Evolutionary conservation across 2,329 filamentous ascomycete genomes (phyloP).

Genomic region (Rhinocladiella similis): DNA sequence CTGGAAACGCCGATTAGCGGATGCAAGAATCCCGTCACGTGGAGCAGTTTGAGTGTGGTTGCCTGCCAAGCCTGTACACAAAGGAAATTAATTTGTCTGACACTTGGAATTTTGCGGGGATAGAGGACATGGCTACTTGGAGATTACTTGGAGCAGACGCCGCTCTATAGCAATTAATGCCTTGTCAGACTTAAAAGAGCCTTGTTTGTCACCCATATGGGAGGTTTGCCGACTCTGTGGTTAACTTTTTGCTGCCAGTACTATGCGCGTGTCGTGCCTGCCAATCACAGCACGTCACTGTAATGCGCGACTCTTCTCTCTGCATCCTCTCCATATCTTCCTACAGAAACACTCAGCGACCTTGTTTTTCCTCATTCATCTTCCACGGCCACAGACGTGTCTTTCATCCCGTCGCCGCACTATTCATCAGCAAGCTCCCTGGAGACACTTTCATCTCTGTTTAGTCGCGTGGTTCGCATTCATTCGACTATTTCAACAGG

Average conservation of each 20-base stretch:
- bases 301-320: neutral
- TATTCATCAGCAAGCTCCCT: neutral
- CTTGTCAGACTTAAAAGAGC: neutral
- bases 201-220: no score
- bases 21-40: neutral
- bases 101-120: no score
- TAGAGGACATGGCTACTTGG: no score
- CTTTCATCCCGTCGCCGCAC: neutral
- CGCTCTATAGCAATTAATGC: no score
- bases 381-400: neutral
- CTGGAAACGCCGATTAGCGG: neutral
- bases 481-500: constrained; percentile 18
- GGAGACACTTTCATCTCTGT: neutral
- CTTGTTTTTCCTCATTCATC: neutral
- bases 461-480: constrained; percentile 19
- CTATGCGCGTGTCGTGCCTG: neutral
- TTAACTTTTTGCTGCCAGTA: no score
- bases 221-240: no score
- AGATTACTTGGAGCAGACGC: no score
- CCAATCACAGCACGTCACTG: neutral
- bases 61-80: neutral
- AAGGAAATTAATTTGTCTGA: no score
- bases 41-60: neutral
- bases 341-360: neutral
- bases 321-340: constrained; percentile 11